These are phyloP conservation scores for Phytophthora sp. DNA, from an alignment of 352 stramenopile species.

Conservation along the genomic window DNA sequence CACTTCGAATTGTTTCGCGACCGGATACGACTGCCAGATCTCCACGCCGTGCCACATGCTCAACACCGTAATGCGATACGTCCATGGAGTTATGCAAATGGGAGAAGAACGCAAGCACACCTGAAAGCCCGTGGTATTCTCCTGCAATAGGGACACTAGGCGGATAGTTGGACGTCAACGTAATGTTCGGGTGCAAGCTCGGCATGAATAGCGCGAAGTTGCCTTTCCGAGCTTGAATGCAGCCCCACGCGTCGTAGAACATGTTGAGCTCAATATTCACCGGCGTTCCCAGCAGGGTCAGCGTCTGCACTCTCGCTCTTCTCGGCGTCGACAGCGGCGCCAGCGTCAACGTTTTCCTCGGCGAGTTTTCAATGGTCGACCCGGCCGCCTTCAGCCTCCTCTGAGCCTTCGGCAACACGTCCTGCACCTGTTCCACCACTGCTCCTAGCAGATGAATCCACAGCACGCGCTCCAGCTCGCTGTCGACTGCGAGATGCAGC, in stretches of 20 bases:
- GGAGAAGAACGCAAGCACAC: constrained; percentile 73
- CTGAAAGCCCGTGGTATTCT: constrained; percentile 69
- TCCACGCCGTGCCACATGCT: constrained; percentile 69
- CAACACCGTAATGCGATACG: constrained; percentile 69
- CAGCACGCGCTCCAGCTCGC: constrained; percentile 76
- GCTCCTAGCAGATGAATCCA: constrained; percentile 77
- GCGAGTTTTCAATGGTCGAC: constrained; percentile 15
- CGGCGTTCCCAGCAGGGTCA: constrained; percentile 60
- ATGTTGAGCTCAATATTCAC: constrained; percentile 66
- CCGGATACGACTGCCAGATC: constrained; percentile 82
- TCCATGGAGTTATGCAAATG: constrained; percentile 77
- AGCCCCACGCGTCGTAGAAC: constrained; percentile 81
- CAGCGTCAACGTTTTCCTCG: constrained; percentile 26
- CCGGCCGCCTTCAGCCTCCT: constrained; percentile 28
- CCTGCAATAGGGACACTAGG: constrained; percentile 71
- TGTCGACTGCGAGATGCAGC: constrained; percentile 67
- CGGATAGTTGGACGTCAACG: constrained; percentile 79
- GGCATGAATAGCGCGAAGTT: constrained; percentile 83
- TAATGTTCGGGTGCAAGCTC: constrained; percentile 79
- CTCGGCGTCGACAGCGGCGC: constrained; percentile 25
- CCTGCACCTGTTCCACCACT: constrained; percentile 61
- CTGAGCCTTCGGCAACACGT: constrained; percentile 43
- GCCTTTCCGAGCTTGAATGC: constrained; percentile 73
- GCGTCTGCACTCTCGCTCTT: constrained; percentile 32
- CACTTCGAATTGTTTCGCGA: constrained; percentile 78